Evolutionary conservation across 2,329 filamentous ascomycete genomes (phyloP), one percentile per base, ranked within the genome.

Genomic region (Epichloe gansuensis): DNA sequence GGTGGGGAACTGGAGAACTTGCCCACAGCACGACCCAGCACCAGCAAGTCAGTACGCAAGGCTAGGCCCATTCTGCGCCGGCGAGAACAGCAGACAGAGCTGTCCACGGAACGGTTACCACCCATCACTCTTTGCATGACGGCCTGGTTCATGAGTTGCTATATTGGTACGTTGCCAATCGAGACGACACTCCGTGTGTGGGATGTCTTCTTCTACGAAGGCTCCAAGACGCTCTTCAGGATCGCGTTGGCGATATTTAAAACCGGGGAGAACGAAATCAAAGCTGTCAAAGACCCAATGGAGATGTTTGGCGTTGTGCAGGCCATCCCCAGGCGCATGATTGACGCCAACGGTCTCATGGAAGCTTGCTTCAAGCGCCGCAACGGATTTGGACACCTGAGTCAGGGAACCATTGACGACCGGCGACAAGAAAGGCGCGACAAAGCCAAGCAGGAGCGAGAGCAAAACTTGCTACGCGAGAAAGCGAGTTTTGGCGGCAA

Each of bases 81-180:
- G 35, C 72, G 65, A 53, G 69, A 71, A 28, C 62, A 66, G 34
- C 62, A 65, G 51, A 64, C 65, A 43, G 67, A 62, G 44, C 69
- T 70, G 46, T 68, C 72, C 11, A 72, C 70, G 3, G 70, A 72
- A 48, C 78, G 86, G 4, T 77, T 96, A 11, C 91, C 91, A 0
- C 91, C 91, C 12, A 91, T 97, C 58, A 93, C 88, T 0, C 77
- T 97, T 5, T 94, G 90, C 60, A 89, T 93, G 68, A 95, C 91
- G 9, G 88, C 91, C 4, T 97, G 91, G 91, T 94, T 97, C 68
- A 96, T 97, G 91, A 94, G 88, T 48, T 87, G 93, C 61, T 96
- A 93, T 67, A 93, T 96, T 56, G 90, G 91, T 51, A 95, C 88
- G 0, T 73, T 97, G 17, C 91, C 91, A 2, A 90, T 95, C 56